A percentile compares a stretch with the other conserved stretches of the same genome.
phyloP scores from a whole-genome alignment of 2,329 filamentous ascomycete species.

The Pyrenophora tritici-repentis region DNA sequence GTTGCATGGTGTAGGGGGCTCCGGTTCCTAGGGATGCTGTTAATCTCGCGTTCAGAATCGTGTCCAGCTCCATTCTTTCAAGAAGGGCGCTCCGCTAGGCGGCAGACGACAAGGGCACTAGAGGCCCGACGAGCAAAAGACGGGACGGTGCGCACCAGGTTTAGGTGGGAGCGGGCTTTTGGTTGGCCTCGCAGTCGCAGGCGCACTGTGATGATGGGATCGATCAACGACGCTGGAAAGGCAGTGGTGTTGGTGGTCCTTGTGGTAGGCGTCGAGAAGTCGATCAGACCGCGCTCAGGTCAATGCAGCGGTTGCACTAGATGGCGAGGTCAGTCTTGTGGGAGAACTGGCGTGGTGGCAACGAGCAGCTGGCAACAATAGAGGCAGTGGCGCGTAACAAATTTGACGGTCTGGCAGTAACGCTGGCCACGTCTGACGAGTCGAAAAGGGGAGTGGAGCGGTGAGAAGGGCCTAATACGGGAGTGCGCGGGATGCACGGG shows the following conservation, averaged over 20 bases:
- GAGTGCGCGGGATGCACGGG: slow-evolving; percentile 26
- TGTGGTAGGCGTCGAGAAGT: slow-evolving; percentile 30
- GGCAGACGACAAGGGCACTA: slow-evolving; percentile 21
- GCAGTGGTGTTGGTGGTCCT: slow-evolving; percentile 27
- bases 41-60: slow-evolving; percentile 51
- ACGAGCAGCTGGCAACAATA: slow-evolving; percentile 11
- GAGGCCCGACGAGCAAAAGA: slow-evolving; percentile 26
- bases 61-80: slow-evolving; percentile 47
- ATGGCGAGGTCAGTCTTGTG: slow-evolving; percentile 37
- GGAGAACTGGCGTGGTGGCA: slow-evolving; percentile 20
- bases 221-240: slow-evolving; percentile 4
- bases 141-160: slow-evolving; percentile 43
- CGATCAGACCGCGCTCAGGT: slow-evolving; percentile 46
- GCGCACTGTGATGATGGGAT: slow-evolving; percentile 20
- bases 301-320: slow-evolving; percentile 48
- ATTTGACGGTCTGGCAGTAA: slow-evolving; percentile 29
- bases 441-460: slow-evolving; percentile 45
- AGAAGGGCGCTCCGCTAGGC: slow-evolving; percentile 28
- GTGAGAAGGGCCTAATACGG: slow-evolving; percentile 32
- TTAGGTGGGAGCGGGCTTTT: slow-evolving; percentile 29
- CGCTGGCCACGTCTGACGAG: slow-evolving; percentile 36
- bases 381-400: slow-evolving; percentile 28
- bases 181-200: slow-evolving; percentile 31
- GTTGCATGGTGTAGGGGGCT: slow-evolving; percentile 47
- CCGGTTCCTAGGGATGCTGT: slow-evolving; percentile 46